These are phyloP conservation scores for Mycena maculata DNA, from an alignment of 768 basidiomycete species.

Conservation along the genomic window DNA sequence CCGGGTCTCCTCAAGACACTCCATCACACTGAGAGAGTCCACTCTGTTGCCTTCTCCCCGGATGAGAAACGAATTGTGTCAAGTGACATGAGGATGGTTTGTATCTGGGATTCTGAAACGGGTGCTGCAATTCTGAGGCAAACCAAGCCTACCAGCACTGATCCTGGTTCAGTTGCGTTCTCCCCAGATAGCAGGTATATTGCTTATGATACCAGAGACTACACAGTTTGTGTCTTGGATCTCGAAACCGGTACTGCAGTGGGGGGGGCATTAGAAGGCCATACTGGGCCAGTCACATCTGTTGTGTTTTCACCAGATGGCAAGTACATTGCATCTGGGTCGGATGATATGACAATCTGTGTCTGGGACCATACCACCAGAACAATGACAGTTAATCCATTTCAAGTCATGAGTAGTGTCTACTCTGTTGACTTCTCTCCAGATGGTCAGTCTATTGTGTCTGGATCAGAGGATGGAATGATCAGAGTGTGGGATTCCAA, in stretches of 20 bases:
- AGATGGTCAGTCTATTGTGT: background rate
- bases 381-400: background rate
- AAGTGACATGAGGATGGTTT: too few relatives aligned
- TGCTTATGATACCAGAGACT: background rate
- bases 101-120: background rate
- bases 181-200: background rate
- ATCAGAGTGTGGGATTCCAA: background rate
- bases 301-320: slow-evolving; percentile 1
- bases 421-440: background rate
- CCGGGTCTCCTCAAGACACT: background rate
- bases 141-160: background rate
- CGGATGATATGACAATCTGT: background rate
- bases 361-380: background rate
- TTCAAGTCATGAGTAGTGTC: background rate
- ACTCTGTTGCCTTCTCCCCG: too few relatives aligned
- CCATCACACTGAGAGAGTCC: background rate
- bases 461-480: background rate
- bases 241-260: background rate
- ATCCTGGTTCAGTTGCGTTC: background rate
- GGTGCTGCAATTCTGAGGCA: background rate
- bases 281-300: background rate
- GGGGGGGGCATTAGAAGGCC: background rate
- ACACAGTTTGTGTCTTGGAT: background rate
- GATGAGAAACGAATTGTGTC: too few relatives aligned
- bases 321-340: background rate